Evolutionary conservation across 768 basidiomycete genomes (phyloP), one percentile per base, ranked within the genome.

Genomic region (Grammothele lineata): DNA sequence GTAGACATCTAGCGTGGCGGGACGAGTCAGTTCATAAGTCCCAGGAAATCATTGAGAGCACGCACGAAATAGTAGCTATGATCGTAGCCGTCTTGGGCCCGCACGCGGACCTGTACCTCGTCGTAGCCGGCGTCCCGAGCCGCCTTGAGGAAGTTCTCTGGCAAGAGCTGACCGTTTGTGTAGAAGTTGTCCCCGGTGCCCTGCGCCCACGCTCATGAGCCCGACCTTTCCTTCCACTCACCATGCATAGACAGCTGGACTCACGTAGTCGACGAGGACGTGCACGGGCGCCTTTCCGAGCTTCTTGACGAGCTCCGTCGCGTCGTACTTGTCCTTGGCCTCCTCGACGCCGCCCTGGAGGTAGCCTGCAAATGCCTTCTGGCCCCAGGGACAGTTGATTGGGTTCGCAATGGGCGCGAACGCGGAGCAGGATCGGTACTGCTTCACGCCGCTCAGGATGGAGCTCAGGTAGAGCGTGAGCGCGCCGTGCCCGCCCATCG

Each of bases 401-500:
- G 95, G 93, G 66, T 97, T 97, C 41, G 83, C 73, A 44, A 90
- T 82, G 1, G 88, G 87, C 24, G 91, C 71, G 62, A 98, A 97
- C 0, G 92, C 95, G 5, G 92, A 94, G 6, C 79, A 88, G 17
- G 92, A 95, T 43, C 81, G 80, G 68, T 87, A 98, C 54, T 77
- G 76, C 62, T 80, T 81, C 45, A 42, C 46, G 26, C 59, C 62
- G n/a, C 26, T 34, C 25, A 67, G 52, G 40, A 71, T 62, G 25
- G 90, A 84, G 45, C 81, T 73, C 37, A 98, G 83, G 67, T 97
- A 97, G 32, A 97, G 68, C 14, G 87, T 87, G 22, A 99, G 76
- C 11, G 96, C 92, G 7, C 96, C 96, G 61, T 96, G 93, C 2
- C 96, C 96, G 47, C 90, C 92, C 96, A 98, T 99, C 37, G 89